phyloP scores from a whole-genome alignment of 768 basidiomycete species.

The Rhodotorula sphaerocarpa region DNA sequence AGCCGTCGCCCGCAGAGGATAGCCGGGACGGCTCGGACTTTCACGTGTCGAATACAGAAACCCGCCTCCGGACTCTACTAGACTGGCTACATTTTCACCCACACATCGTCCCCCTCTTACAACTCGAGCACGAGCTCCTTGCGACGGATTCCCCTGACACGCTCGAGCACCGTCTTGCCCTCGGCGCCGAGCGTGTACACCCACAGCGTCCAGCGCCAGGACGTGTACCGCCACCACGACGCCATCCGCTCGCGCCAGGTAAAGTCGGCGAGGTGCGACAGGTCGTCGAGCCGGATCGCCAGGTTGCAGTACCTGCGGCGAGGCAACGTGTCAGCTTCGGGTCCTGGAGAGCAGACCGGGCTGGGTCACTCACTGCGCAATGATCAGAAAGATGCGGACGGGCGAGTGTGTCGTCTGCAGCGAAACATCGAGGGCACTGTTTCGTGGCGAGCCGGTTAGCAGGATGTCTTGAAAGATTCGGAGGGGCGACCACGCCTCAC shows the following conservation, averaged over 20 bases:
- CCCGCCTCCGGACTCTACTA: too few relatives aligned
- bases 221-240: constrained; percentile 40
- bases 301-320: constrained; percentile 31
- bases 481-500: too few relatives aligned
- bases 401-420: constrained; percentile 68
- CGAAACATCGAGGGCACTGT: constrained; percentile 45
- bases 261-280: constrained; percentile 8
- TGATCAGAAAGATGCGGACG: constrained; percentile 81
- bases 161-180: constrained; percentile 31
- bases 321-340: background rate
- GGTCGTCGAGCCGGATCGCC: constrained; percentile 26
- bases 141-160: constrained; percentile 35
- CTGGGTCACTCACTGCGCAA: constrained; percentile 77
- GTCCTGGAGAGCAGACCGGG: background rate
- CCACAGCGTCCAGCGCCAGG: constrained; percentile 19
- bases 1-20: too few relatives aligned
- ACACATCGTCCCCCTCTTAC: too few relatives aligned
- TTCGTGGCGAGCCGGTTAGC: too few relatives aligned
- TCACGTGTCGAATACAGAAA: too few relatives aligned
- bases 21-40: too few relatives aligned
- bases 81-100: too few relatives aligned
- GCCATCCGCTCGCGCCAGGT: constrained; percentile 17
- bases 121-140: constrained; percentile 1
- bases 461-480: too few relatives aligned
- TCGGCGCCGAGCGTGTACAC: constrained; percentile 32